phyloP scores from a whole-genome alignment of 2,329 filamentous ascomycete species.

The Phialophora chinensis region DNA sequence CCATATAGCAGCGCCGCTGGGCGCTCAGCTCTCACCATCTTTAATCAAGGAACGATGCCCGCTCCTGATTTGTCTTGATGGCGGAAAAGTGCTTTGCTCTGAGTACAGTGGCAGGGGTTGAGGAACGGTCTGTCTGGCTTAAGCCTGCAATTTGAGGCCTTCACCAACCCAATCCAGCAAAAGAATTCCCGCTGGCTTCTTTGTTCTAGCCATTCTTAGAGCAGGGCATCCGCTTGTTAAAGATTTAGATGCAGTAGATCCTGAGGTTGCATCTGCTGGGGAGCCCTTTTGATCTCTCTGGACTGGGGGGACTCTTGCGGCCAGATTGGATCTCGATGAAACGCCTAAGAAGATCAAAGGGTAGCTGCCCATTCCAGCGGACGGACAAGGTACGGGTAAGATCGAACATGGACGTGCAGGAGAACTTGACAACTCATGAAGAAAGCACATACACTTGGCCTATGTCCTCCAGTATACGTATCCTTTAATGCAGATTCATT shows the following conservation, averaged over 20 bases:
- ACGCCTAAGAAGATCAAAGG: background rate
- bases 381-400: background rate
- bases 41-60: background rate
- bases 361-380: background rate
- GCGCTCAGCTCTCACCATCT: background rate
- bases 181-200: background rate
- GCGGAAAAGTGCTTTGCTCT: background rate
- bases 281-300: background rate
- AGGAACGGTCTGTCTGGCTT: background rate
- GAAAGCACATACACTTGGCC: background rate
- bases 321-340: background rate
- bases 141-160: background rate
- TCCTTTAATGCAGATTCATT: background rate
- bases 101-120: background rate
- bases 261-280: background rate
- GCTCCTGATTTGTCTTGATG: background rate
- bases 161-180: background rate
- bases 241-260: background rate
- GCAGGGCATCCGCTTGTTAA: background rate
- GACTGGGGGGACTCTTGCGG: background rate
- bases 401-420: background rate
- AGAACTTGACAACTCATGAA: background rate
- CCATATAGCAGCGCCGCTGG: background rate
- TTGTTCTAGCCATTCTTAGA: background rate
- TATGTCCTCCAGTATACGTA: background rate